These are phyloP conservation scores for Pseudomonodictys pantanalensis DNA, from an alignment of 495 filamentous ascomycete genomes.

Conservation along the genomic window DNA sequence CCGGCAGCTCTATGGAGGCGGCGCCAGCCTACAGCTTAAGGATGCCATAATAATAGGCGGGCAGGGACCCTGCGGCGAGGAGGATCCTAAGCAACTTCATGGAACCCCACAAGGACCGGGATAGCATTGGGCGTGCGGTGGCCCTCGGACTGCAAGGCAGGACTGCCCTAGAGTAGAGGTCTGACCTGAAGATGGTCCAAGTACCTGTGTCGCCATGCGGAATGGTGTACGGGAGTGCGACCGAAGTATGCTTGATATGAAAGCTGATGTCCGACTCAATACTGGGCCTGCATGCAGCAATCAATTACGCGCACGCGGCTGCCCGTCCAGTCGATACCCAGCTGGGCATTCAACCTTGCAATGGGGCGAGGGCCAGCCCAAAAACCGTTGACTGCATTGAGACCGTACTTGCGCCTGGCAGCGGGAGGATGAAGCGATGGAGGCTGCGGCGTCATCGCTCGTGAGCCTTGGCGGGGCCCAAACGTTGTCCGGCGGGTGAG, in stretches of 20 bases:
- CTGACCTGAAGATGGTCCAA: constrained; percentile 7
- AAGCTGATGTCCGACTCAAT: constrained; percentile 10
- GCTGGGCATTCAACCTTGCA: background rate
- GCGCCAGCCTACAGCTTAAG: constrained; percentile 1
- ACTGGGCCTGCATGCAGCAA: background rate
- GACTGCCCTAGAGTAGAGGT: too few relatives aligned
- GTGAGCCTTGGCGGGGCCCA: constrained; percentile 7
- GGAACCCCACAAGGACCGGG: background rate
- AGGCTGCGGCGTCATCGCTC: background rate
- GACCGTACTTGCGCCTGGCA: background rate
- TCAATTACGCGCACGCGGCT: background rate
- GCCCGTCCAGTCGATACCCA: background rate
- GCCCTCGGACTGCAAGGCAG: background rate
- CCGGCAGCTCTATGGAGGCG: background rate
- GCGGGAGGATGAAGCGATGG: constrained; percentile 6
- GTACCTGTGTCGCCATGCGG: constrained; percentile 15
- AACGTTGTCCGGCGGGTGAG: background rate
- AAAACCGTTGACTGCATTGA: too few relatives aligned
- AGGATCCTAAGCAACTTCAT: background rate
- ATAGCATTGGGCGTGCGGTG: background rate
- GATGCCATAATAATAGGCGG: background rate
- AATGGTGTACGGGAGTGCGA: background rate
- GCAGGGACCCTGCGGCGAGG: background rate
- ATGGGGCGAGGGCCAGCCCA: too few relatives aligned
- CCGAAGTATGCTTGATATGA: background rate